Percentiles rank a stretch among this genome's conserved stretches.
Evolutionary conservation across 352 stramenopile species (phyloP).

Genomic region (Phytophthora pistaciae): DNA sequence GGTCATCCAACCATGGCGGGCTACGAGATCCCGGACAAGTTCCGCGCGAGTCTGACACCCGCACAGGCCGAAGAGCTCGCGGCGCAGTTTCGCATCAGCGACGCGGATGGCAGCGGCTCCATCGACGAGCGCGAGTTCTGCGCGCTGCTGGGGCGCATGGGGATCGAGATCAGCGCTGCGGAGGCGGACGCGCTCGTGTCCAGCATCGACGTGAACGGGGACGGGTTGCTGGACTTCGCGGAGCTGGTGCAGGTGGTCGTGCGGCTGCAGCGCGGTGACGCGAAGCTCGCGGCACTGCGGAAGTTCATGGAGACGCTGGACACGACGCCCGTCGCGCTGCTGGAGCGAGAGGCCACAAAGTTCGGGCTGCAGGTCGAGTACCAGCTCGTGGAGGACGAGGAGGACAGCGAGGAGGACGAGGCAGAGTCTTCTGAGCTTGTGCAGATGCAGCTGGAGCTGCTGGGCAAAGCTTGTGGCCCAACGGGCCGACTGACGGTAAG

Average conservation of each 20-base stretch:
- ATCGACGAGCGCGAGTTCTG: constrained; percentile 78
- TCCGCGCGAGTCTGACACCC: constrained; percentile 51
- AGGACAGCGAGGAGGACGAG: constrained; percentile 28
- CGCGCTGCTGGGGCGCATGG: constrained; percentile 61
- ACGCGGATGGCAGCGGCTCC: constrained; percentile 59
- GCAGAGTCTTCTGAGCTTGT: constrained; percentile 17
- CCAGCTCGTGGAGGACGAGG: constrained; percentile 59
- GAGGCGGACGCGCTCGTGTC: constrained; percentile 60
- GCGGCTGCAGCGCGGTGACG: constrained; percentile 63
- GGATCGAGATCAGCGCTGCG: constrained; percentile 50
- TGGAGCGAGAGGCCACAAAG: constrained; percentile 72
- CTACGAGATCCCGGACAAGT: constrained; percentile 53
- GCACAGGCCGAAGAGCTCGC: constrained; percentile 66
- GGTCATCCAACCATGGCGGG: background rate
- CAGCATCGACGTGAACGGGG: constrained; percentile 65
- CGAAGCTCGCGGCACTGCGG: constrained; percentile 49
- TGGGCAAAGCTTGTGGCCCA: constrained; percentile 60
- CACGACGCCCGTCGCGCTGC: constrained; percentile 64
- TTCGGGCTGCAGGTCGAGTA: constrained; percentile 62
- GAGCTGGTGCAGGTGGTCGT: constrained; percentile 70
- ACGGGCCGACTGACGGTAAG: constrained; percentile 48
- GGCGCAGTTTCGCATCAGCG: constrained; percentile 67
- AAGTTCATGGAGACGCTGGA: constrained; percentile 63
- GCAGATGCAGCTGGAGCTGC: constrained; percentile 60
- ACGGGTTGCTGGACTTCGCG: constrained; percentile 68